Evolutionary conservation across 2,329 filamentous ascomycete species (phyloP), one percentile per base, ranked within the genome.

Genomic region (Ramularia endophylla): DNA sequence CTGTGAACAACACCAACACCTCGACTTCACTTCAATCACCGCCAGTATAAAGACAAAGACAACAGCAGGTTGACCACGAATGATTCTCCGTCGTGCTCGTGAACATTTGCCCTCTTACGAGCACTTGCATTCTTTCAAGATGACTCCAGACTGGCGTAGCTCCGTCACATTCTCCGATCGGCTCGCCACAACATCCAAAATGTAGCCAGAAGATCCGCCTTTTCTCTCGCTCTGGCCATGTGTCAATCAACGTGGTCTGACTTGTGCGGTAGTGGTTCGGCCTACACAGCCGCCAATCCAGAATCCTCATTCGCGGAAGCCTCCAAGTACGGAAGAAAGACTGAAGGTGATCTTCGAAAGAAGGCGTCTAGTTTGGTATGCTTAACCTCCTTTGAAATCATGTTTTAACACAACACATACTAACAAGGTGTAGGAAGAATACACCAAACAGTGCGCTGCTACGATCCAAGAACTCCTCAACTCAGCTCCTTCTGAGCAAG

Each of bases 311-410:
- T 69, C 39, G 56, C 65, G 20, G 71, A 74, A 46, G 74, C 72
- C 20, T 72, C 71, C 40, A 64, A 69, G 25, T 68, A 76, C 48
- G 86, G 85, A 6, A 6, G 22, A 15, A 82, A 83, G 55, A 62
- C 72, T 34, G 66, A 80, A 29, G 88, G 94, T 63, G 76, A 75
- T 11, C 33, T 70, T 74, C 8, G 78, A 80, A 9, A 85, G 79
- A 52, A 71, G 75, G 31, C 64, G 66, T 30, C 77, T 80, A 8
- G 54, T 65, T 25, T 25, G 22, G 22, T 25, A 11, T 6, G 22
- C 22, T 6, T 25, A 6, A 25, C 11, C 22, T 25, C 22, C 22
- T 25, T n/a, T n/a, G 22, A 6, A 25, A 25, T 25, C 22, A 6
- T 25, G 6, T 19, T 3, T 22, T 15, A 30, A 30, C 36, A 55